A percentile compares a stretch with the other conserved stretches of the same genome.
Evolutionary conservation across 108 stramenopile species (phyloP).

Genomic region (Stephanodiscus minutulus): DNA sequence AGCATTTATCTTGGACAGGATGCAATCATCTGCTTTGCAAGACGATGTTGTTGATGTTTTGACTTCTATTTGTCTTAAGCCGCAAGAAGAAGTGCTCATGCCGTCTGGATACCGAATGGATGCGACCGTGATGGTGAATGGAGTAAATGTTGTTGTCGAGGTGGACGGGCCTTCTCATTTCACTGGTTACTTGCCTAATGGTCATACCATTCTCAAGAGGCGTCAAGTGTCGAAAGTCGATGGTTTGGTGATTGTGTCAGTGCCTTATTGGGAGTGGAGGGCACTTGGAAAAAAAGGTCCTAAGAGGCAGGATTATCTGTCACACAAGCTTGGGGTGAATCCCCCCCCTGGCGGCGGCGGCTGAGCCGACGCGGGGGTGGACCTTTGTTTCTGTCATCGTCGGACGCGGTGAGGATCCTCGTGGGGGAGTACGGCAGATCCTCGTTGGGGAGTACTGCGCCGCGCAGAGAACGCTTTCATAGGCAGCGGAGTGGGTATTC

Average conservation of each 20-base stretch:
- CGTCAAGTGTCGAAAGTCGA: background rate
- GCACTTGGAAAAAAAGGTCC: background rate
- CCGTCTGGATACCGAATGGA: conserved; percentile 24
- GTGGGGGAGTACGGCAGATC: no score
- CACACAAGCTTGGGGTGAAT: background rate
- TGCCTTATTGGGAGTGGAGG: background rate
- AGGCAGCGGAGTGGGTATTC: no score
- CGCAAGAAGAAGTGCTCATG: conserved; percentile 13
- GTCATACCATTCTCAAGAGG: conserved; percentile 3
- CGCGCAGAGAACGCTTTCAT: no score
- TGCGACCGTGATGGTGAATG: conserved; percentile 5
- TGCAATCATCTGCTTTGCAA: background rate
- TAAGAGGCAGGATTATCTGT: background rate
- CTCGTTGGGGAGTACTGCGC: no score
- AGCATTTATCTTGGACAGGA: background rate
- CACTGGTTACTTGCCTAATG: conserved; percentile 2
- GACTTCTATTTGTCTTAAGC: conserved; percentile 7
- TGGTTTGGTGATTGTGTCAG: background rate
- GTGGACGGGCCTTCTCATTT: conserved; percentile 29
- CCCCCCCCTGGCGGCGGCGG: no score
- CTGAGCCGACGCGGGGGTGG: no score
- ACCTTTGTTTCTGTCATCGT: no score
- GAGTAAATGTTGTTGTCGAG: conserved; percentile 12
- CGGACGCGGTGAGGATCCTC: no score
- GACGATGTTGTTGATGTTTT: background rate